Evolutionary conservation across 805 yeast species (phyloP), one percentile per base, ranked within the genome.

Genomic region (Kockiozyma suomiensis): DNA sequence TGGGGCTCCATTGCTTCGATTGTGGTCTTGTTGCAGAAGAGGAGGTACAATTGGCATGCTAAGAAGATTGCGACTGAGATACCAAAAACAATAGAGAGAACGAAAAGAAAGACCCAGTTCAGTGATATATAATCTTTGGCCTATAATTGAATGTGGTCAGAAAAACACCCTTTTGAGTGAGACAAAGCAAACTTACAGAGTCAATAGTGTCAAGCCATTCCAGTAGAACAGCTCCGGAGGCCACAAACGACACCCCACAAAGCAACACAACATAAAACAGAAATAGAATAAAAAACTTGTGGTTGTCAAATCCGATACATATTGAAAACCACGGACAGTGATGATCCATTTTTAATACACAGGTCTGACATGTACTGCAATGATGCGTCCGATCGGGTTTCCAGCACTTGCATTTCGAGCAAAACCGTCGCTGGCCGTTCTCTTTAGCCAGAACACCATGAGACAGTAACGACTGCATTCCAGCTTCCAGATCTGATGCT

Each of bases 281-380:
- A 70, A 92, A 91, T 54, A 97, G 76, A 63, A 88, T 69, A 70
- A 92, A 92, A 71, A 88, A 91, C 0, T 96, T 91, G 72, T 83
- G 79, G 70, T 92, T 92, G 0, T 73, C 72, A 70, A 82, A 84
- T 0, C 97, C 97, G 17, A 92, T 92, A 70, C 97, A 92, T 69
- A 88, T 90, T 72, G 84, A 82, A 0, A 96, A 90, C 97, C 97
- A 92, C 0, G 97, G 97, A 72, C 73, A 96, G 75, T 74, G 82
- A 81, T 59, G 88, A 79, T 58, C 92, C 90, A 73, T 87, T 80
- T 63, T 78, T 72, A 77, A 65, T 19, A 77, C 70, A 55, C 80
- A 77, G 21, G 62, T 58, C 26, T 71, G 62, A 67, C 80, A 78
- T 40, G 72, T 67, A 30, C 76, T 66, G 66, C 80, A 77, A 61